Evolutionary conservation across 2,329 filamentous ascomycete genomes (phyloP).

Genomic region (Beauveria bassiana): DNA sequence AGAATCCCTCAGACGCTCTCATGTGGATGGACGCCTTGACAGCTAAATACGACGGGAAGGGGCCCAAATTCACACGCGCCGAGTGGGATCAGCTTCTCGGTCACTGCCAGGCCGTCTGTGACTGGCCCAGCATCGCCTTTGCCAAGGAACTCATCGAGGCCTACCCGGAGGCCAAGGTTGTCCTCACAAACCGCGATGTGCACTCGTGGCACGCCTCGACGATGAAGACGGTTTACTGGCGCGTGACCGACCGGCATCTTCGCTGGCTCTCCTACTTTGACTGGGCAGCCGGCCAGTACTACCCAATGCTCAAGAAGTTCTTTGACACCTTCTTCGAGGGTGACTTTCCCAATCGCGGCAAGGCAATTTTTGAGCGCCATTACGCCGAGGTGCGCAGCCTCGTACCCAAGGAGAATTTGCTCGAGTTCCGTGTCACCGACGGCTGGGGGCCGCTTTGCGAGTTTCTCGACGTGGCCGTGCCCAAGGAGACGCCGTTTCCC

Average conservation of each 20-base stretch:
- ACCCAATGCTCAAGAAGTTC: constrained; percentile 63
- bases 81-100: constrained; percentile 64
- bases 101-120: constrained; percentile 59
- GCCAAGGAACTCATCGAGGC: constrained; percentile 62
- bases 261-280: constrained; percentile 32
- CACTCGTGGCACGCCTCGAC: constrained; percentile 55
- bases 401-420: constrained; percentile 23
- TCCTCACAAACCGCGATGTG: constrained; percentile 59
- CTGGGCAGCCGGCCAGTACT: constrained; percentile 61
- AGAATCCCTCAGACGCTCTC: constrained; percentile 50
- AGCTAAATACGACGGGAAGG: constrained; percentile 35
- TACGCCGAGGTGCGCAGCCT: constrained; percentile 27
- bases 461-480: constrained; percentile 26
- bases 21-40: constrained; percentile 64
- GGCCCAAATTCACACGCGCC: constrained; percentile 48
- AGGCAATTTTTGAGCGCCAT: constrained; percentile 47
- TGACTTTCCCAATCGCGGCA: constrained; percentile 58
- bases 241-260: constrained; percentile 54
- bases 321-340: constrained; percentile 61
- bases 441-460: constrained; percentile 32
- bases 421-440: constrained; percentile 27
- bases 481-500: constrained; percentile 27
- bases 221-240: constrained; percentile 62
- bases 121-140: constrained; percentile 62
- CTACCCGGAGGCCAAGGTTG: constrained; percentile 65